Conservation (phyloP, 768 basidiomycete species). For the Infundibulicybe gibba region DNA sequence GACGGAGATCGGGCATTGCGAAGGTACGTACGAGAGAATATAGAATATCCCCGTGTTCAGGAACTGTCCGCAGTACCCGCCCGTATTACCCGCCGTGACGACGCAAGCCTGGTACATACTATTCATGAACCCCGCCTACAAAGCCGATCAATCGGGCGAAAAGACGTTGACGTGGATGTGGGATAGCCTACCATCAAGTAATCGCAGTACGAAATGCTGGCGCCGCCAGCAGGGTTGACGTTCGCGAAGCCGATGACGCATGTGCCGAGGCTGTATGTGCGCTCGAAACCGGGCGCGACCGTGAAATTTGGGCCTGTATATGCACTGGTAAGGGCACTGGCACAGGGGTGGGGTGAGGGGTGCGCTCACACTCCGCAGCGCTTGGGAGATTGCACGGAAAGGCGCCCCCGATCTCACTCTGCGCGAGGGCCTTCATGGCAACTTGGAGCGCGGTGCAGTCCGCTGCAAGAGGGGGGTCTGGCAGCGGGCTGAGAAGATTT, state of each 20-base stretch:
- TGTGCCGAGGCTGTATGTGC: constrained; percentile 4
- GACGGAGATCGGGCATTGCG: not conserved
- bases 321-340: too few species aligned
- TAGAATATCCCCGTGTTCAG: not conserved
- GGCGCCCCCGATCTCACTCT: constrained; percentile 1
- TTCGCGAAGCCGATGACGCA: constrained; percentile 8
- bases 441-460: constrained; percentile 5
- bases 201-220: constrained; percentile 3
- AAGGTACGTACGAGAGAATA: not conserved
- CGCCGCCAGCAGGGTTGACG: constrained; percentile 4
- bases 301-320: constrained; percentile 6
- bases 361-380: constrained; percentile 1
- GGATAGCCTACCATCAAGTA: constrained; percentile 4
- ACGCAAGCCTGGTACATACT: not conserved
- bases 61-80: not conserved
- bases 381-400: constrained; percentile 8
- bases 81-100: not conserved
- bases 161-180: too few species aligned
- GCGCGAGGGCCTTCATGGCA: constrained; percentile 5
- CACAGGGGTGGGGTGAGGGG: not conserved
- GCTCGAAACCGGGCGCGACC: constrained; percentile 6
- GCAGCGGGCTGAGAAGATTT: constrained; percentile 1
- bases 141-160: too few species aligned
- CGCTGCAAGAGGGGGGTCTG: not conserved
- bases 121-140: not conserved